Evolutionary conservation across 1,139 yeast genomes (phyloP), one percentile per base, ranked within the genome.

Genomic region (Groenewaldozyma sp.): DNA sequence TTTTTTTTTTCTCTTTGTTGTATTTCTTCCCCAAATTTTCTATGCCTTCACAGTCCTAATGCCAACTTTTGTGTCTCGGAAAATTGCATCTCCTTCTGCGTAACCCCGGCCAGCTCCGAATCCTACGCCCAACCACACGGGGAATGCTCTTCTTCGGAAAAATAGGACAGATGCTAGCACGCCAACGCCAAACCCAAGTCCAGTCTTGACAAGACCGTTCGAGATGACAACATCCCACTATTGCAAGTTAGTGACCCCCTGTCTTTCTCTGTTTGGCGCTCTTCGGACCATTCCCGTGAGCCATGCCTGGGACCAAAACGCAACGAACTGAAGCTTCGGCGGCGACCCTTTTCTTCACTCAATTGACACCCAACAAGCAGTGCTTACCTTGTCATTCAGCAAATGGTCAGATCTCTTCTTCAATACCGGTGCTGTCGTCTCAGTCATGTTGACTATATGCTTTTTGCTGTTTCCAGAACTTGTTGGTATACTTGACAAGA

Each of bases 141-240:
- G 97, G 76, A 86, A 91, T 4, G 94, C 74, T 67, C 97, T 81
- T 72, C 97, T 84, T 63, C 74, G 83, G 71, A 91, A 91, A 41
- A 91, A 65, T 47, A 93, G 67, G 37, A 88, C 94, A n/a, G 95
- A 84, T 29, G 94, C 82, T 44, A 88, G 74, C 35, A 93, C 95
- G 64, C 99, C 99, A 37, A 82, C 94, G 47, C 97, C 97, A 51
- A 93, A 81, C 40, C 99, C 98, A 51, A 93, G 74, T n/a, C 96
- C 95, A 55, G 96, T 82, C 67, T 91, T 91, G 54, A 93, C 94
- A 53, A 93, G 71, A 47, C 93, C 78, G 68, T 93, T 93, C 47
- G 98, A 86, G 57, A 93, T 73, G 42, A 88, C 96, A 50, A 88
- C 86, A 62, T 93, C 99, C 98, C 98, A 93, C 74, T 16, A 14